phyloP scores from a whole-genome alignment of 257 asterid genomes.

The Nicotiana otophora region DNA sequence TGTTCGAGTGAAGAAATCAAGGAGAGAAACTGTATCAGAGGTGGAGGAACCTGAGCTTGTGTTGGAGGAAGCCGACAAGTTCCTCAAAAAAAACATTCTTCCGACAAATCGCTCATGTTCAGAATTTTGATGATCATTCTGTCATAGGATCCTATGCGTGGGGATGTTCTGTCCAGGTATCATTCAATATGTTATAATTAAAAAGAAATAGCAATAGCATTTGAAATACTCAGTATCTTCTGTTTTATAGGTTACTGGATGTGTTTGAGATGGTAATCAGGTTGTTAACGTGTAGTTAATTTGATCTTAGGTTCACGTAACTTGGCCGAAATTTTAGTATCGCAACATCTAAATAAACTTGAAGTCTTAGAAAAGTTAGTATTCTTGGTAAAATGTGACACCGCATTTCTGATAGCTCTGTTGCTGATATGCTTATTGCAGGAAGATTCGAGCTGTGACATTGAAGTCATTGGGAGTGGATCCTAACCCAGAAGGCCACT shows the following conservation, averaged over 20 bases:
- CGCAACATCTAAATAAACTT: too few species aligned
- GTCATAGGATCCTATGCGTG: conserved; percentile 17
- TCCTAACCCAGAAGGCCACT: conserved; percentile 13
- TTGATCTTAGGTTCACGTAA: too few species aligned
- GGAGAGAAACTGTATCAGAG: conserved; percentile 25
- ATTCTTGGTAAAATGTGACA: too few species aligned
- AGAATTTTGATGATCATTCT: conserved; percentile 17
- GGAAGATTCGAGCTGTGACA: conserved; percentile 16
- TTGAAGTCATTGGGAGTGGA: conserved; percentile 22
- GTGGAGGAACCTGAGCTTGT: conserved; percentile 32
- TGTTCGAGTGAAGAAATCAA: conserved; percentile 26
- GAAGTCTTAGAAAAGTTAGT: too few species aligned
- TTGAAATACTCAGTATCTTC: background rate
- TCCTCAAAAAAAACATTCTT: conserved; percentile 29
- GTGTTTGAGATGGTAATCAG: too few species aligned
- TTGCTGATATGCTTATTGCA: background rate
- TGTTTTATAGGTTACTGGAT: too few species aligned
- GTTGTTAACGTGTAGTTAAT: too few species aligned
- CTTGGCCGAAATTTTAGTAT: too few species aligned
- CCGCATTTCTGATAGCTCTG: too few species aligned
- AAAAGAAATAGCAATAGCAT: background rate
- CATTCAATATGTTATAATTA: too few species aligned
- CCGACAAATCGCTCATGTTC: conserved; percentile 30
- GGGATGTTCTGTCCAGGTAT: conserved; percentile 15
- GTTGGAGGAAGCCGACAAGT: conserved; percentile 16